A percentile compares a stretch with the other conserved stretches of the same genome.
Conservation (phyloP, 1,284 basidiomycete species). For the Moniliophthora roreri region DNA sequence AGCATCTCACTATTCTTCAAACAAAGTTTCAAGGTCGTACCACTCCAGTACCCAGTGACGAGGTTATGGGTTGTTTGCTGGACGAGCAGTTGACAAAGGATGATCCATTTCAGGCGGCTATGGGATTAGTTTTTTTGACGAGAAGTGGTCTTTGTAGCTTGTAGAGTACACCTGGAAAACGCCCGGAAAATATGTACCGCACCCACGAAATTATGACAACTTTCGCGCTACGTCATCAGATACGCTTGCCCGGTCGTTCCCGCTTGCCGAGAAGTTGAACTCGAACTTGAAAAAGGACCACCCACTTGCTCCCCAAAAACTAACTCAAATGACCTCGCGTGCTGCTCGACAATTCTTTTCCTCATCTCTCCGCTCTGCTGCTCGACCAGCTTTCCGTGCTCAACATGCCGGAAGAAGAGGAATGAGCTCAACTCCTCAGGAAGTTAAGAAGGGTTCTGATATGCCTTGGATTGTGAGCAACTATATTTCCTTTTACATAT, state of each 20-base stretch:
- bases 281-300: not conserved
- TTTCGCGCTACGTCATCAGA: too few relatives aligned
- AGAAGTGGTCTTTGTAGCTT: slow-evolving; percentile 22
- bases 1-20: slow-evolving; percentile 29
- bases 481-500: slow-evolving; percentile 1
- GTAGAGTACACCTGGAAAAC: not conserved
- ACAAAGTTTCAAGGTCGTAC: slow-evolving; percentile 21
- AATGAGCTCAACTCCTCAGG: slow-evolving; percentile 13
- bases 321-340: slow-evolving; percentile 22
- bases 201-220: not conserved
- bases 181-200: not conserved
- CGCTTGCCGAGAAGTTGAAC: not conserved
- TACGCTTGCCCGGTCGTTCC: not conserved
- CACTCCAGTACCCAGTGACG: slow-evolving; percentile 21
- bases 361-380: slow-evolving; percentile 15
- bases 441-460: slow-evolving; percentile 15
- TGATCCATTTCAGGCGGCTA: slow-evolving; percentile 43
- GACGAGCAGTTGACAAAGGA: slow-evolving; percentile 30
- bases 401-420: slow-evolving; percentile 8
- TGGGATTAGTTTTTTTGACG: slow-evolving; percentile 40
- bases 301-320: not conserved
- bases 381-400: slow-evolving; percentile 10
- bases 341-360: slow-evolving; percentile 17
- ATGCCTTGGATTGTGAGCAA: slow-evolving; percentile 21
- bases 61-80: slow-evolving; percentile 26